phyloP scores from a whole-genome alignment of 139 green algal species.

The Yamagishiella unicocca region DNA sequence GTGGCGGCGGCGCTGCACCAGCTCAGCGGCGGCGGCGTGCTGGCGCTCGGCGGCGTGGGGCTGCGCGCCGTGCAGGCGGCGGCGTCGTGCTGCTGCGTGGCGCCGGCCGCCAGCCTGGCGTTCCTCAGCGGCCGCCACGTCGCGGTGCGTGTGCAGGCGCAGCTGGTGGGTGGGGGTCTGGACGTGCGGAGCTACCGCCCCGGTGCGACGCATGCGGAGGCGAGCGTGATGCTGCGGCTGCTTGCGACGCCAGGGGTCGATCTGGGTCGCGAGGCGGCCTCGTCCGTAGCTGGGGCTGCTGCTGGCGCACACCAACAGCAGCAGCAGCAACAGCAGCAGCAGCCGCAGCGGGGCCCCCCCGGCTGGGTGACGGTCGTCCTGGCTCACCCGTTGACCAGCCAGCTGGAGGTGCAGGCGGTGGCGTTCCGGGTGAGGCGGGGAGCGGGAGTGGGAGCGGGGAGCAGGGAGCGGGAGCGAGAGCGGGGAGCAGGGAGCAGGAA shows the following conservation, averaged over 20 bases:
- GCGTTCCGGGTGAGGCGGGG: neutral
- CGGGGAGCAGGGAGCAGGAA: no score
- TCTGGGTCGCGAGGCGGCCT: no score
- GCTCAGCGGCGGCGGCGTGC: constrained; percentile 14
- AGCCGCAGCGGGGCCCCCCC: neutral
- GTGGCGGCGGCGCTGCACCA: neutral
- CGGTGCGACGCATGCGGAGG: neutral
- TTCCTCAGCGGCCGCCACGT: neutral
- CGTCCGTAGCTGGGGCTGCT: no score
- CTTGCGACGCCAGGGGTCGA: neutral
- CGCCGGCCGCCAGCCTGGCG: neutral
- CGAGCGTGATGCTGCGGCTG: neutral
- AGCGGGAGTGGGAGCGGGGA: no score
- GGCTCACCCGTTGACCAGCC: neutral
- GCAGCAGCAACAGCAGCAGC: neutral
- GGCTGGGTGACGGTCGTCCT: constrained; percentile 38
- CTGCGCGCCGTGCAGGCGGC: constrained; percentile 7
- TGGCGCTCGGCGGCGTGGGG: constrained; percentile 10
- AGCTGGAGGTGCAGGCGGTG: constrained; percentile 17
- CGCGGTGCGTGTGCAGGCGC: neutral
- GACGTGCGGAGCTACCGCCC: neutral
- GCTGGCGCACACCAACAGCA: neutral
- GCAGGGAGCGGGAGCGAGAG: no score
- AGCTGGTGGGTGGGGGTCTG: neutral
- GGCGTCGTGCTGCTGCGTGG: neutral